These are phyloP conservation scores for Acmispon strigosus DNA, from an alignment of 306 rosid species.

Conservation along the genomic window DNA sequence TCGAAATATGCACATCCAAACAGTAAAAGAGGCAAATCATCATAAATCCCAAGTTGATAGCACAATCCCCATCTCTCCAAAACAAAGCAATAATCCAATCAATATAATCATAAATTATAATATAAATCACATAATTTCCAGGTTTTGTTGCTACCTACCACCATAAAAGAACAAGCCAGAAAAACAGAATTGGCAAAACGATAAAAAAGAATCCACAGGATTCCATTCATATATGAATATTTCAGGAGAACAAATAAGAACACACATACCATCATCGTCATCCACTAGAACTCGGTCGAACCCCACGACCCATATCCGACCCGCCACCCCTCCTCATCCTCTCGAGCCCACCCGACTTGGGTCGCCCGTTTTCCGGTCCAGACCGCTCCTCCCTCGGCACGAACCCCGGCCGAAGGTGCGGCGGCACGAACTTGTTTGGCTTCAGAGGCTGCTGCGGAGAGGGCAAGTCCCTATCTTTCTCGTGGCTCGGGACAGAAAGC, in stretches of 20 bases:
- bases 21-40: neutral
- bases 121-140: neutral
- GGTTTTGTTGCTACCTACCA: neutral
- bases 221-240: neutral
- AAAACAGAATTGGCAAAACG: neutral
- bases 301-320: conserved; percentile 40
- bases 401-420: conserved; percentile 80
- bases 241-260: neutral
- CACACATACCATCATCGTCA: conserved; percentile 36
- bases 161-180: too few relatives aligned
- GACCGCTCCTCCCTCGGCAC: conserved; percentile 41
- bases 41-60: neutral
- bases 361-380: conserved; percentile 47
- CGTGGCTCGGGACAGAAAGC: conserved; percentile 19
- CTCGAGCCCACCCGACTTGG: conserved; percentile 62
- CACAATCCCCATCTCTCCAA: neutral
- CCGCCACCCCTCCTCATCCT: conserved; percentile 38
- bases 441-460: conserved; percentile 27
- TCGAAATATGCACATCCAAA: neutral
- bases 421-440: conserved; percentile 65
- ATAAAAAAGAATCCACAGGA: neutral
- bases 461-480: conserved; percentile 29
- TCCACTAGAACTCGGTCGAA: conserved; percentile 40
- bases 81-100: neutral
- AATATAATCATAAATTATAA: neutral